phyloP scores from a whole-genome alignment of 176 grass and related monocot genomes.

The Zea luxurians region DNA sequence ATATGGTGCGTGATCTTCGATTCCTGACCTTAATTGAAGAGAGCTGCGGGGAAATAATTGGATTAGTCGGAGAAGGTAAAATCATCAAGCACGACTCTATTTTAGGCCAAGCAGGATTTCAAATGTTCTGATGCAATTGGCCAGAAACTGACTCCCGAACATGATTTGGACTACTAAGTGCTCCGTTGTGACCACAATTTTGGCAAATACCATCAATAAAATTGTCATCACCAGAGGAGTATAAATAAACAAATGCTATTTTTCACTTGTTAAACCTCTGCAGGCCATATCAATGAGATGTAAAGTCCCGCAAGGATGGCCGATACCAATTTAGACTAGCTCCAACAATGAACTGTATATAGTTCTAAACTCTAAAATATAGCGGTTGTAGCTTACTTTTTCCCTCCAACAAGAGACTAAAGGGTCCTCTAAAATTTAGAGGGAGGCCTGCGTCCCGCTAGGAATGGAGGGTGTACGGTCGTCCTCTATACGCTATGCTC shows the following conservation, averaged over 20 bases:
- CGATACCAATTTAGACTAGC: background rate
- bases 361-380: no score
- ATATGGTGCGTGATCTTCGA: constrained; percentile 40
- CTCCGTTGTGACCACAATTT: background rate
- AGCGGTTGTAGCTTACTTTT: no score
- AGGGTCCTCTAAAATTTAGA: no score
- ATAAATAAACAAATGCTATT: constrained; percentile 12
- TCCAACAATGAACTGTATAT: no score
- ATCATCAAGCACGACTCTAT: constrained; percentile 2
- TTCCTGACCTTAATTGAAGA: constrained; percentile 42
- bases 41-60: constrained; percentile 42
- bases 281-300: constrained; percentile 12
- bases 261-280: background rate
- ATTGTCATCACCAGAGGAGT: background rate
- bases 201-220: background rate
- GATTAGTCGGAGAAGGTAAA: constrained; percentile 23
- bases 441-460: no score
- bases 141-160: background rate
- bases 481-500: no score
- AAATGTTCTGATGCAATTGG: background rate
- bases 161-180: background rate
- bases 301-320: constrained; percentile 1
- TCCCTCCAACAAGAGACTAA: no score
- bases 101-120: constrained; percentile 17
- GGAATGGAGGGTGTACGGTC: no score